These are phyloP conservation scores for Hygrocybe punicea DNA, from an alignment of 768 basidiomycete species.

Conservation along the genomic window DNA sequence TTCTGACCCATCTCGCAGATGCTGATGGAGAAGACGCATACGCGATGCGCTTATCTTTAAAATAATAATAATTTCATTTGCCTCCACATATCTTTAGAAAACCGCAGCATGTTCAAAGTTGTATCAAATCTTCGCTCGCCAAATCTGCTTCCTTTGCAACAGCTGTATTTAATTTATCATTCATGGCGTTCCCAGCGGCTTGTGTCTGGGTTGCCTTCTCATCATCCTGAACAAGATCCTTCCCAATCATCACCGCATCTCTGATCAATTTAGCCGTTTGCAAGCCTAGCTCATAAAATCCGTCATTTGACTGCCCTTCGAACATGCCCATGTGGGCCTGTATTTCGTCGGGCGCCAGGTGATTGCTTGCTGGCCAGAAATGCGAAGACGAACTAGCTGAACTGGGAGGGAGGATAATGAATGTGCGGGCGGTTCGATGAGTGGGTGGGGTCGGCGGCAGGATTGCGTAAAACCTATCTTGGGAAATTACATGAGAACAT, in stretches of 20 bases:
- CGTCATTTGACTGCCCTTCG: conserved; percentile 73
- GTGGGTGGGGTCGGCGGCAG: conserved; percentile 67
- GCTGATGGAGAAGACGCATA: conserved; percentile 95
- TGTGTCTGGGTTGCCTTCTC: background rate
- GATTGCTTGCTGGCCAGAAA: conserved; percentile 67
- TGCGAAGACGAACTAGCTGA: conserved; percentile 44
- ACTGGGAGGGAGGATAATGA: conserved; percentile 68
- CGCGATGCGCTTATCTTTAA: conserved; percentile 75
- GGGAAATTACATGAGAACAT: too few relatives aligned
- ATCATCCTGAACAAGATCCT: conserved; percentile 14
- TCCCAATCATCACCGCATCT: conserved; percentile 45
- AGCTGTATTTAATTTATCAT: background rate
- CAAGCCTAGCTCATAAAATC: conserved; percentile 84
- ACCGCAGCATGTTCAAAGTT: background rate
- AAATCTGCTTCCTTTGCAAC: background rate
- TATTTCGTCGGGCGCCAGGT: conserved; percentile 68
- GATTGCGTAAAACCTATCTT: conserved; percentile 69
- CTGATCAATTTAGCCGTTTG: conserved; percentile 58
- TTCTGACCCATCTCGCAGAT: conserved; percentile 45
- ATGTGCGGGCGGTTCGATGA: conserved; percentile 60
- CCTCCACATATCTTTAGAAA: background rate
- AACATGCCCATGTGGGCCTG: conserved; percentile 91
- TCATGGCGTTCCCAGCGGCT: background rate
- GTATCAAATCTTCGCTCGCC: background rate
- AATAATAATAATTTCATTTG: conserved; percentile 25